Evolutionary conservation across 2,329 filamentous ascomycete genomes (phyloP).

Genomic region (Penicillium sp.): DNA sequence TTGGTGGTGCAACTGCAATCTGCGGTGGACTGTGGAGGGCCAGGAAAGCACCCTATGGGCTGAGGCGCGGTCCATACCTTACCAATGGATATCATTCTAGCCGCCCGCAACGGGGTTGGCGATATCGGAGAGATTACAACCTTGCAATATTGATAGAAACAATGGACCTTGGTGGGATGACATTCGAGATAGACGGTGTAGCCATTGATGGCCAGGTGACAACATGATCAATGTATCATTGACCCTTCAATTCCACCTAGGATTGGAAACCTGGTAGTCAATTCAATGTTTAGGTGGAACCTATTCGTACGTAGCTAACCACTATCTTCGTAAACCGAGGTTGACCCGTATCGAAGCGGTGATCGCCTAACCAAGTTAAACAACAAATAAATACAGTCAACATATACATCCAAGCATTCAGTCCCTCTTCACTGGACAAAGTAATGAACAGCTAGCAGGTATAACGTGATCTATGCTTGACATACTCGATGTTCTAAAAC

Average conservation of each 20-base stretch:
- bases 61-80: not conserved
- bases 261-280: too few relatives aligned
- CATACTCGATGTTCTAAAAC: not conserved
- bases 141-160: not conserved
- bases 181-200: not conserved
- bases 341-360: too few relatives aligned
- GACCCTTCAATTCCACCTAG: too few relatives aligned
- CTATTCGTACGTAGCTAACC: too few relatives aligned
- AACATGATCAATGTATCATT: not conserved
- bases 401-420: too few relatives aligned
- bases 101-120: not conserved
- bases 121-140: not conserved
- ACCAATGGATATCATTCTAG: not conserved
- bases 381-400: too few relatives aligned
- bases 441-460: not conserved
- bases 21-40: not conserved
- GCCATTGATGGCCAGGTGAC: not conserved
- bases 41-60: constrained; percentile 13
- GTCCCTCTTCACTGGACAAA: not conserved
- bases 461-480: not conserved
- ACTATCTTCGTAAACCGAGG: too few relatives aligned
- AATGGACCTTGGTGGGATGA: not conserved
- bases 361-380: too few relatives aligned
- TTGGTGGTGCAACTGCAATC: not conserved
- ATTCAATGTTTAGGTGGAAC: too few relatives aligned